These are phyloP conservation scores for Picochlorum sp. DNA, from an alignment of 139 green algal genomes.

Conservation along the genomic window DNA sequence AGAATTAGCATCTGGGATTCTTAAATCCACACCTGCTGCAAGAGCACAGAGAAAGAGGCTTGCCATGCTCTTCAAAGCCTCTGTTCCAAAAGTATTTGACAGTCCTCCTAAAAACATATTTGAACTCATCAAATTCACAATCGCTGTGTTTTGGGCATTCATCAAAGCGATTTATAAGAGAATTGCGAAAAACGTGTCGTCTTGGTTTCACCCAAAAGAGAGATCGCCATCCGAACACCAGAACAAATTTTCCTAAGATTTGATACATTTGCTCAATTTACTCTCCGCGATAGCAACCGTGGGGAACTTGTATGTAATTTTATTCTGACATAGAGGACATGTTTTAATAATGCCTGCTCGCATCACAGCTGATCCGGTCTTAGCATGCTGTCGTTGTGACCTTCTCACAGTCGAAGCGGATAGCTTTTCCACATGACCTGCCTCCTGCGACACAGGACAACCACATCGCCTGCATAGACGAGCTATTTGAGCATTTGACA, in stretches of 20 bases:
- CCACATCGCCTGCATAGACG: slow-evolving; percentile 4
- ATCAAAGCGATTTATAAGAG: not conserved
- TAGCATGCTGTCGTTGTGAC: not conserved
- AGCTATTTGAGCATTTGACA: not conserved
- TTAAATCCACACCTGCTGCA: slow-evolving; percentile 7
- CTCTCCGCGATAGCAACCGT: not conserved
- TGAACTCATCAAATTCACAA: slow-evolving; percentile 19
- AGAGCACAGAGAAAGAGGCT: slow-evolving; percentile 26
- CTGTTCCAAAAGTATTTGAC: slow-evolving; percentile 8
- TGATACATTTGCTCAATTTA: too few relatives aligned
- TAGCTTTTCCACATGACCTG: not conserved
- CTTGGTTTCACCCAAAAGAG: not conserved
- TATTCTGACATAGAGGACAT: not conserved
- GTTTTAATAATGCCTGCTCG: not conserved
- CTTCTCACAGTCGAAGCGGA: not conserved
- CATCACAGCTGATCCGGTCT: not conserved
- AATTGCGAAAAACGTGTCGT: not conserved
- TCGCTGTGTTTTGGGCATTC: slow-evolving; percentile 3
- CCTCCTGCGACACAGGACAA: not conserved
- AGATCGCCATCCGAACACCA: too few relatives aligned
- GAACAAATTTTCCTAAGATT: too few relatives aligned
- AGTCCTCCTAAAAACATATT: slow-evolving; percentile 17
- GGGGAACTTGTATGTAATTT: not conserved
- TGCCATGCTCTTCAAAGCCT: slow-evolving; percentile 16
- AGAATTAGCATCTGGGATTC: slow-evolving; percentile 2